phyloP scores from a whole-genome alignment of 2,329 filamentous ascomycete genomes.

The Hymenotorrendiella dingleyae region DNA sequence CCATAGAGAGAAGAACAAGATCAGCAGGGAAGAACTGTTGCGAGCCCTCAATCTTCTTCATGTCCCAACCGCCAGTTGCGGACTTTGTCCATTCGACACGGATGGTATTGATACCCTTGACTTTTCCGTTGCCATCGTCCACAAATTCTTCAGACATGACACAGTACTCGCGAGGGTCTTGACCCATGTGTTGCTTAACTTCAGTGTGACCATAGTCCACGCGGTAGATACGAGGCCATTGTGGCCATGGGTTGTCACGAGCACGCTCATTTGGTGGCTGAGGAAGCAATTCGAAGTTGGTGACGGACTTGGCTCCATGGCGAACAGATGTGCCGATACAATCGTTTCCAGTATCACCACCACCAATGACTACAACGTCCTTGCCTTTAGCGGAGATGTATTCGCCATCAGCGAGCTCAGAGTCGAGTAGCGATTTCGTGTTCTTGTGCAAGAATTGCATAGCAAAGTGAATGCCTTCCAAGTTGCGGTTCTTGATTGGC shows the following conservation, averaged over 20 bases:
- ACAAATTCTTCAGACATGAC: conserved; percentile 98
- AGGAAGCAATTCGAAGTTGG: conserved; percentile 93
- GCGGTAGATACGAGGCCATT: conserved; percentile 96
- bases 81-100: conserved; percentile 96
- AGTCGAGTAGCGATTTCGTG: conserved; percentile 95
- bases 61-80: conserved; percentile 87
- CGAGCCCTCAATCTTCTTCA: conserved; percentile 92
- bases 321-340: conserved; percentile 96
- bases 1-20: conserved; percentile 91
- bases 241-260: conserved; percentile 93
- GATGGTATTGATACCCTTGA: conserved; percentile 93
- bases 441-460: conserved; percentile 98
- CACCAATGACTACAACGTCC: conserved; percentile 92
- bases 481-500: conserved; percentile 80
- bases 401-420: conserved; percentile 70
- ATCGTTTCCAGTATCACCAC: conserved; percentile 96
- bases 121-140: conserved; percentile 76
- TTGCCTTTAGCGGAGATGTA: conserved; percentile 96
- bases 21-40: conserved; percentile 97
- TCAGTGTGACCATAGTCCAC: conserved; percentile 98
- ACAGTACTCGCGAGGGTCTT: conserved; percentile 93
- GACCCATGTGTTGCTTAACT: conserved; percentile 92
- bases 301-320: conserved; percentile 90
- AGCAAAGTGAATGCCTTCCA: conserved; percentile 88
- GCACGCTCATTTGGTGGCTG: conserved; percentile 88